phyloP scores from a whole-genome alignment of 1,284 basidiomycete species.

The Malassezia caprae region DNA sequence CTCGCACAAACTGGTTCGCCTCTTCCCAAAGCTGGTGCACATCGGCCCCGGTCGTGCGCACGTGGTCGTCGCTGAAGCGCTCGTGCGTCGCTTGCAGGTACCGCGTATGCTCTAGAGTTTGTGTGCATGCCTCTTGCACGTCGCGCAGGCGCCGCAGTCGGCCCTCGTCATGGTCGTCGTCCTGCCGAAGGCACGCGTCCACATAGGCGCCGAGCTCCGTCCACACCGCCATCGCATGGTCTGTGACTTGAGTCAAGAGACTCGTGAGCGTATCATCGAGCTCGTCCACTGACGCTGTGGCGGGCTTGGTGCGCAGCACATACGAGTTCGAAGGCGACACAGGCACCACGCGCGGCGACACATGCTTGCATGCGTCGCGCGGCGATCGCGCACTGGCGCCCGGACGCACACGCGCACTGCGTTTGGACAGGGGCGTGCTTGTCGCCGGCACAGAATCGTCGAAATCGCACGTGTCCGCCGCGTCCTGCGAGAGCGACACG shows the following conservation, averaged over 20 bases:
- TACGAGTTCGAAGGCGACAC: not conserved
- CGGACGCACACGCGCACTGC: not conserved
- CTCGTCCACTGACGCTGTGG: not conserved
- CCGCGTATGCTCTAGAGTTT: slow-evolving; percentile 17
- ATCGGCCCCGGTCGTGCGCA: slow-evolving; percentile 2
- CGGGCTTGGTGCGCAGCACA: not conserved
- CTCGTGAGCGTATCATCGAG: slow-evolving; percentile 31
- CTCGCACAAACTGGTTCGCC: slow-evolving; percentile 31
- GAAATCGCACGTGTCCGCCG: not conserved
- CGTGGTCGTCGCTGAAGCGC: slow-evolving; percentile 5
- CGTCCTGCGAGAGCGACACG: slow-evolving; percentile 4
- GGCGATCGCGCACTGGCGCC: not conserved
- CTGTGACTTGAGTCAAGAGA: slow-evolving; percentile 33
- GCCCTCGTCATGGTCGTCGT: not conserved
- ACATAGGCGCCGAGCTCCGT: slow-evolving; percentile 30
- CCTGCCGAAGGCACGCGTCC: slow-evolving; percentile 7
- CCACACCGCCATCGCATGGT: slow-evolving; percentile 31
- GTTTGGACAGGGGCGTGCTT: not conserved
- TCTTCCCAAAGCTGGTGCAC: slow-evolving; percentile 28
- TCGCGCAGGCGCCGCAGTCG: slow-evolving; percentile 9
- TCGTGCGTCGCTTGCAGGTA: slow-evolving; percentile 1
- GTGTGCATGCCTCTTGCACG: slow-evolving; percentile 4
- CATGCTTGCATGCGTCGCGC: not conserved
- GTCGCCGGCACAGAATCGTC: not conserved
- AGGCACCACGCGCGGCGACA: not conserved